phyloP scores from a whole-genome alignment of 352 stramenopile genomes.

The Pythium volutum region DNA sequence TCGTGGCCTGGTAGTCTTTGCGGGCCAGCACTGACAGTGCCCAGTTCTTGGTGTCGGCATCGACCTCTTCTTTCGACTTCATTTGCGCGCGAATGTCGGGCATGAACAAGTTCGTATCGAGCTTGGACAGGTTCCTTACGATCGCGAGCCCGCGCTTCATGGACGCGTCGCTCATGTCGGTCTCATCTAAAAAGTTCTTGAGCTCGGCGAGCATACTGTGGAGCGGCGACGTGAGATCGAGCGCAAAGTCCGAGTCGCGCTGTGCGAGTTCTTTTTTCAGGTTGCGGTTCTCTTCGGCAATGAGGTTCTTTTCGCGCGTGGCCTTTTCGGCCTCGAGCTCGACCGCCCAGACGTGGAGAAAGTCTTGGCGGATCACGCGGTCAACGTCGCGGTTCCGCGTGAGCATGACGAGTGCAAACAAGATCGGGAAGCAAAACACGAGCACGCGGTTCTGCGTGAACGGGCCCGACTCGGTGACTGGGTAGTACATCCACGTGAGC shows the following conservation, averaged over 20 bases:
- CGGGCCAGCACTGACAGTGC: conserved; percentile 66
- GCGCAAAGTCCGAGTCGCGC: conserved; percentile 61
- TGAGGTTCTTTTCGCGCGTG: conserved; percentile 70
- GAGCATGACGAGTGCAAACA: conserved; percentile 67
- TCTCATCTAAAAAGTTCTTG: conserved; percentile 70
- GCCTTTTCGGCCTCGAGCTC: conserved; percentile 71
- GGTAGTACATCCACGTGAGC: conserved; percentile 65
- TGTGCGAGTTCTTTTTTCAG: conserved; percentile 75
- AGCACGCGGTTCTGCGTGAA: conserved; percentile 72
- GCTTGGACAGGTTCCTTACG: conserved; percentile 59
- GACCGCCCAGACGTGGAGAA: conserved; percentile 74
- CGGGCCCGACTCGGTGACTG: conserved; percentile 44
- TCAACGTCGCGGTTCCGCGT: conserved; percentile 73
- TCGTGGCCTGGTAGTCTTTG: conserved; percentile 67
- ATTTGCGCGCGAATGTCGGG: conserved; percentile 79
- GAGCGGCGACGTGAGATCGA: conserved; percentile 76
- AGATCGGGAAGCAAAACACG: conserved; percentile 65
- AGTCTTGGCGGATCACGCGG: conserved; percentile 74
- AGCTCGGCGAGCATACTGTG: conserved; percentile 70
- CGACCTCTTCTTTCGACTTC: conserved; percentile 75
- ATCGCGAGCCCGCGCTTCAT: conserved; percentile 61
- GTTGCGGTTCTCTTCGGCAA: conserved; percentile 79
- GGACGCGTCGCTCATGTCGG: conserved; percentile 58
- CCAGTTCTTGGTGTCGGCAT: conserved; percentile 84
- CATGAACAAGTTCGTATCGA: conserved; percentile 82